phyloP scores from a whole-genome alignment of 1,284 basidiomycete genomes.

The Coniferiporia sulphurascens region DNA sequence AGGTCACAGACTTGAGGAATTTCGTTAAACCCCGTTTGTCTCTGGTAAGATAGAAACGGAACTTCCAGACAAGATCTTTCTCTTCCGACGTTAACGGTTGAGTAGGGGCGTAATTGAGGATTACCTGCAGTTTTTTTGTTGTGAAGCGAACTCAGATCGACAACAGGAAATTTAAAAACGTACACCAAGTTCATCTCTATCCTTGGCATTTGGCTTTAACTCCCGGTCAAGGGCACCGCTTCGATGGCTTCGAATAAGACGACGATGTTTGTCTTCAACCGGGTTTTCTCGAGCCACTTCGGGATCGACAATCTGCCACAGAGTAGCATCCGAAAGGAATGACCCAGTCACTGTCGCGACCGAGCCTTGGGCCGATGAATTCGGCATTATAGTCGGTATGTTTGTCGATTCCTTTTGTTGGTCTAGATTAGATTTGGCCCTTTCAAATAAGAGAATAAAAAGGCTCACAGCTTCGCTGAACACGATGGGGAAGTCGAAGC shows the following conservation, averaged over 20 bases:
- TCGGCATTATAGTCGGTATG: conserved; percentile 34
- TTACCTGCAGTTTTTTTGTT: conserved; percentile 51
- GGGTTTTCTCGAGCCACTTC: conserved; percentile 90
- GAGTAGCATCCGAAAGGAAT: conserved; percentile 57
- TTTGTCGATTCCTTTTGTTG: conserved; percentile 15
- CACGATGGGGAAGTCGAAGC: conserved; percentile 98
- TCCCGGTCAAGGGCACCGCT: conserved; percentile 94
- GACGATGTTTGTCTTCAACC: conserved; percentile 94
- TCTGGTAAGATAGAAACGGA: conserved; percentile 91
- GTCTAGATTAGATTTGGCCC: not conserved
- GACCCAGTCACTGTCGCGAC: conserved; percentile 42
- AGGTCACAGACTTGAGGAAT: conserved; percentile 97
- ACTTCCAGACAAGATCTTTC: conserved; percentile 97
- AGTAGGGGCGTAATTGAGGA: conserved; percentile 89
- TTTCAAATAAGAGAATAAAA: conserved; percentile 20
- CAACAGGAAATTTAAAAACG: conserved; percentile 25
- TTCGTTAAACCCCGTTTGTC: conserved; percentile 93
- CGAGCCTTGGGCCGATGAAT: conserved; percentile 30
- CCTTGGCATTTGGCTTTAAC: conserved; percentile 93
- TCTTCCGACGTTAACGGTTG: conserved; percentile 85
- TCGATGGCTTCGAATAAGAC: conserved; percentile 90
- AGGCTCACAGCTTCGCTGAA: conserved; percentile 79
- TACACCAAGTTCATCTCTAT: conserved; percentile 90
- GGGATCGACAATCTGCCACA: conserved; percentile 92
- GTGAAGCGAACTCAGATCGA: not conserved